Evolutionary conservation across 148 eudicot genomes (phyloP).

Genomic region (Beta vulgaris): DNA sequence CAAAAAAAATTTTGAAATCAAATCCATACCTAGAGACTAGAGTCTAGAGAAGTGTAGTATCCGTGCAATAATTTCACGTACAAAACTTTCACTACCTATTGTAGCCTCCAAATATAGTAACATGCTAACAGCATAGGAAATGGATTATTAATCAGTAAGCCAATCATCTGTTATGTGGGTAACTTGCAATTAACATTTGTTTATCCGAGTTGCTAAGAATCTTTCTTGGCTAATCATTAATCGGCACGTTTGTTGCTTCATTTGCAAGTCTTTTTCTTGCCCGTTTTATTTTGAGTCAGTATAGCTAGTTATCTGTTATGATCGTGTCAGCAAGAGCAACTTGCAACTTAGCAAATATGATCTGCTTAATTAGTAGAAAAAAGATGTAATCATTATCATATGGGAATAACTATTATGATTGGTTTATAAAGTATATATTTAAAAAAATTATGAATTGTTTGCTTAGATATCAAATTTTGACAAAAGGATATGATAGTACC

Average conservation of each 20-base stretch:
- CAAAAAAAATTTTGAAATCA: no score
- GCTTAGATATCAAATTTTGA: background rate
- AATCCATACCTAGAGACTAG: no score
- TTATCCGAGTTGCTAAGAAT: background rate
- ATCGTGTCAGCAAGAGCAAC: background rate
- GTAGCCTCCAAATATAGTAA: no score
- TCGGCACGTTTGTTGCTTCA: constrained; percentile 10
- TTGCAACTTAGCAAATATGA: background rate
- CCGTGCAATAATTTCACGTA: no score
- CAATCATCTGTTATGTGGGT: background rate
- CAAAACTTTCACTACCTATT: no score
- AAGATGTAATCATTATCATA: background rate
- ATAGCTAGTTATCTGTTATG: background rate
- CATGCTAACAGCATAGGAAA: background rate
- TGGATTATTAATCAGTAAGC: background rate
- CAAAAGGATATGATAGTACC: background rate
- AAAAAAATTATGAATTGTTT: background rate
- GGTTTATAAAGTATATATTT: background rate
- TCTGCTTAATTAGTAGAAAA: background rate
- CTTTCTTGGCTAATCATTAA: constrained; percentile 8
- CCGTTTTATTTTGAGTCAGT: background rate
- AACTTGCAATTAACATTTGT: background rate
- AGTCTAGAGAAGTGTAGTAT: no score
- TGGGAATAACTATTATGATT: background rate
- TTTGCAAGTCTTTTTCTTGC: background rate